Evolutionary conservation across 148 eudicot genomes (phyloP).

Genomic region (Fallopia convolvulus): DNA sequence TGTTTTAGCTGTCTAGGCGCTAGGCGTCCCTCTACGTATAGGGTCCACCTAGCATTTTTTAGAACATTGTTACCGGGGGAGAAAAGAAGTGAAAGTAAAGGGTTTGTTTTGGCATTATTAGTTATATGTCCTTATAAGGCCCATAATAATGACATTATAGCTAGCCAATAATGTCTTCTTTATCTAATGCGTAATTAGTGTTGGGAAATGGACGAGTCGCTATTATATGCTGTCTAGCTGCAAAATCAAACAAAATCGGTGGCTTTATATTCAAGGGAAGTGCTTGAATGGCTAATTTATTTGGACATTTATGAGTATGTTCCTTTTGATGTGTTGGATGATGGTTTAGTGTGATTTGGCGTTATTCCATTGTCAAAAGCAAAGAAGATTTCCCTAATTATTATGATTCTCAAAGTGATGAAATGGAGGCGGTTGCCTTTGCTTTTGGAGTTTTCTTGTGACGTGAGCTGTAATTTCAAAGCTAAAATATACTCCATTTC

Average conservation of each 20-base stretch:
- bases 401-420: not conserved
- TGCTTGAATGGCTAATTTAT: not conserved
- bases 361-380: not conserved
- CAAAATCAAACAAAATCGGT: not conserved
- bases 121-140: too few relatives aligned
- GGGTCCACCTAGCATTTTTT: too few relatives aligned
- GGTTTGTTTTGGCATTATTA: not conserved
- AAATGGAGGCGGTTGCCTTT: not conserved
- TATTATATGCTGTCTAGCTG: not conserved
- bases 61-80: too few relatives aligned
- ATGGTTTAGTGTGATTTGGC: not conserved
- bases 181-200: too few relatives aligned
- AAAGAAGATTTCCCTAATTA: slow-evolving; percentile 4
- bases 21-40: too few relatives aligned
- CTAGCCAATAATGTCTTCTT: not conserved
- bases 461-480: not conserved
- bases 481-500: not conserved
- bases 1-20: too few relatives aligned
- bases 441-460: not conserved
- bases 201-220: too few relatives aligned
- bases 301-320: not conserved
- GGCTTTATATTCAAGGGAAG: not conserved
- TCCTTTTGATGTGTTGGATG: not conserved
- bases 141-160: too few relatives aligned
- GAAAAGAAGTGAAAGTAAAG: too few relatives aligned